A percentile compares a stretch with the other conserved stretches of the same genome.
These are phyloP conservation scores for Diatrype stigma DNA, from an alignment of 2,329 filamentous ascomycete genomes.

Conservation along the genomic window DNA sequence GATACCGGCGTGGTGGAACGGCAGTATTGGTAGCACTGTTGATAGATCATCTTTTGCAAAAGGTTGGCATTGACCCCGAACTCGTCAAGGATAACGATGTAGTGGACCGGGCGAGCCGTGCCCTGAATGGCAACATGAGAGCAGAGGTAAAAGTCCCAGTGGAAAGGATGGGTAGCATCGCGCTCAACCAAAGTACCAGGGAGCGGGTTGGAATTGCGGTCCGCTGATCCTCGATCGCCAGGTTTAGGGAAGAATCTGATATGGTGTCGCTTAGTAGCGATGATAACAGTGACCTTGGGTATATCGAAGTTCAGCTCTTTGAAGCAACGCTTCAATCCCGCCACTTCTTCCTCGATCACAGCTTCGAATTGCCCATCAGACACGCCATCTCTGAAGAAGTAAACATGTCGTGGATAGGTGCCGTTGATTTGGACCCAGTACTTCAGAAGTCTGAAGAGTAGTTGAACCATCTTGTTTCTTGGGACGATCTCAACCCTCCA, in stretches of 20 bases:
- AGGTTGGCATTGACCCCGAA: constrained; percentile 61
- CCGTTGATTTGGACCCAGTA: constrained; percentile 59
- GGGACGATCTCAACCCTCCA: constrained; percentile 76
- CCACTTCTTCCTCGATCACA: constrained; percentile 75
- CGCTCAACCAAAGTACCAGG: constrained; percentile 85
- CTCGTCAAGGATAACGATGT: constrained; percentile 85
- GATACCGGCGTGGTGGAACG: constrained; percentile 92
- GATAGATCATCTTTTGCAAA: constrained; percentile 85
- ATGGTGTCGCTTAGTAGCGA: constrained; percentile 92
- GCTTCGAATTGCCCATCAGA: constrained; percentile 80
- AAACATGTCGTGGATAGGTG: constrained; percentile 66
- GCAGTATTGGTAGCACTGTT: constrained; percentile 91
- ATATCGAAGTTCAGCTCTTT: constrained; percentile 27
- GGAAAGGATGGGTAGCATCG: constrained; percentile 85
- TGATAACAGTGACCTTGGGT: constrained; percentile 76
- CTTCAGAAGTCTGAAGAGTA: constrained; percentile 61
- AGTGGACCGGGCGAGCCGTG: constrained; percentile 87
- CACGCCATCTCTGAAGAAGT: constrained; percentile 93
- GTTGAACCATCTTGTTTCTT: constrained; percentile 57
- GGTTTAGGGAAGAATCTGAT: constrained; percentile 81
- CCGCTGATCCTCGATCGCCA: constrained; percentile 43
- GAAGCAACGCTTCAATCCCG: constrained; percentile 62
- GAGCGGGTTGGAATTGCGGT: constrained; percentile 75
- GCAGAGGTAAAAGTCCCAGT: constrained; percentile 77
- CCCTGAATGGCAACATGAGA: constrained; percentile 79